phyloP scores from a whole-genome alignment of 192 early-diverging fungal species.

The Backusella tuberculispora region DNA sequence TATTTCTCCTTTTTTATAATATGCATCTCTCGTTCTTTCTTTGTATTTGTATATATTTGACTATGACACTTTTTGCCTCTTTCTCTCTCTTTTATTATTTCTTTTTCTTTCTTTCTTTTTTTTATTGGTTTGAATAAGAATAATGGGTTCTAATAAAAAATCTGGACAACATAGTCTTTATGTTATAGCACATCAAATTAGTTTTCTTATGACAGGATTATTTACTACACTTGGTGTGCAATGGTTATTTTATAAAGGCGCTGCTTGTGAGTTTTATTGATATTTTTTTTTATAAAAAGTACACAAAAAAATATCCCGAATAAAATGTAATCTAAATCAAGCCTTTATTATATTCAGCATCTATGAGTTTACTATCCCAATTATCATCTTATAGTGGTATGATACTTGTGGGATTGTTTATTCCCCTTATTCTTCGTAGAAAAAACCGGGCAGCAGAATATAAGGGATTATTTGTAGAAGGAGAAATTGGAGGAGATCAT shows the following conservation, averaged over 20 bases:
- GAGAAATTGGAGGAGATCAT: slow-evolving; percentile 6
- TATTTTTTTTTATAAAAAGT: not conserved
- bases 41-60: not conserved
- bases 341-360: slow-evolving; percentile 14
- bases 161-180: not conserved
- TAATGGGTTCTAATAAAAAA: slow-evolving; percentile 9
- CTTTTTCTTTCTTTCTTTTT: not conserved
- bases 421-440: slow-evolving; percentile 31
- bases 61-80: not conserved
- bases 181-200: slow-evolving; percentile 43
- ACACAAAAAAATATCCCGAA: not conserved
- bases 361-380: slow-evolving; percentile 33
- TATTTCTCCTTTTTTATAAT: slow-evolving; percentile 17
- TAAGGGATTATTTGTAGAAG: slow-evolving; percentile 5
- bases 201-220: slow-evolving; percentile 55
- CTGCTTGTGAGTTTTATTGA: slow-evolving; percentile 51
- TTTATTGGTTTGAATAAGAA: slow-evolving; percentile 25
- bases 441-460: slow-evolving; percentile 24
- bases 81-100: not conserved
- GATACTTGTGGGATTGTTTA: slow-evolving; percentile 43
- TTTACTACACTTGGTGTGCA: slow-evolving; percentile 56
- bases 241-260: slow-evolving; percentile 63
- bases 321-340: slow-evolving; percentile 6
- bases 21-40: not conserved
- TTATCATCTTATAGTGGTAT: slow-evolving; percentile 44